These are phyloP conservation scores for Croton setiger DNA, from an alignment of 441 rosid genomes.

Conservation along the genomic window DNA sequence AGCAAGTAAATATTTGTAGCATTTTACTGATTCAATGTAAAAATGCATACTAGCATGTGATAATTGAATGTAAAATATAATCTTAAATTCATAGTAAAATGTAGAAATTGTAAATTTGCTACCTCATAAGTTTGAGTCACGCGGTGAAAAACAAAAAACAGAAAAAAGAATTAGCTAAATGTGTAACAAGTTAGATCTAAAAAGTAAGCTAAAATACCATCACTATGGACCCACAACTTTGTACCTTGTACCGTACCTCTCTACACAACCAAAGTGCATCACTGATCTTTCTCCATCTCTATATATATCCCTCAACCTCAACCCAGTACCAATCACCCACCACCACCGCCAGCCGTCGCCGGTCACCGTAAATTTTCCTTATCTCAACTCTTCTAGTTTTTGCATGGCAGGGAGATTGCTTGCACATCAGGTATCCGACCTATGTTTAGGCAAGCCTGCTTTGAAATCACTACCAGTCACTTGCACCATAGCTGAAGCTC, in stretches of 20 bases:
- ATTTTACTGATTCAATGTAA: too few relatives aligned
- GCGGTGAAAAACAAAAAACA: too few relatives aligned
- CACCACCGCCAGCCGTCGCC: background rate
- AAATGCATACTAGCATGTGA: too few relatives aligned
- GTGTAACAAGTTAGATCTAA: too few relatives aligned
- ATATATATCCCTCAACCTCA: background rate
- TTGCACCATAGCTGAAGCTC: slow-evolving; percentile 52
- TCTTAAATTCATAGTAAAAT: too few relatives aligned
- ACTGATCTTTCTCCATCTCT: background rate
- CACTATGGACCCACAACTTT: slow-evolving; percentile 14
- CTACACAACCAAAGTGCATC: background rate
- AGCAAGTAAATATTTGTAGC: too few relatives aligned
- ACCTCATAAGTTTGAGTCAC: too few relatives aligned
- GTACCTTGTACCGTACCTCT: slow-evolving; percentile 20
- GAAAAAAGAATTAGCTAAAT: too few relatives aligned
- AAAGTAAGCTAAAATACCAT: background rate
- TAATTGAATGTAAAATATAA: too few relatives aligned
- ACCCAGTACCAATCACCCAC: background rate
- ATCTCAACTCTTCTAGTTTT: slow-evolving; percentile 2
- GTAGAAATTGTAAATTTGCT: too few relatives aligned
- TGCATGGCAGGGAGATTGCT: slow-evolving; percentile 72
- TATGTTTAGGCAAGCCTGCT: slow-evolving; percentile 87
- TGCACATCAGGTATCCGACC: slow-evolving; percentile 60
- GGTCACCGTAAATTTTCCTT: background rate
- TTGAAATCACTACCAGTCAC: slow-evolving; percentile 48